phyloP scores from a whole-genome alignment of 2,329 filamentous ascomycete species.

The Daldinia sp. region DNA sequence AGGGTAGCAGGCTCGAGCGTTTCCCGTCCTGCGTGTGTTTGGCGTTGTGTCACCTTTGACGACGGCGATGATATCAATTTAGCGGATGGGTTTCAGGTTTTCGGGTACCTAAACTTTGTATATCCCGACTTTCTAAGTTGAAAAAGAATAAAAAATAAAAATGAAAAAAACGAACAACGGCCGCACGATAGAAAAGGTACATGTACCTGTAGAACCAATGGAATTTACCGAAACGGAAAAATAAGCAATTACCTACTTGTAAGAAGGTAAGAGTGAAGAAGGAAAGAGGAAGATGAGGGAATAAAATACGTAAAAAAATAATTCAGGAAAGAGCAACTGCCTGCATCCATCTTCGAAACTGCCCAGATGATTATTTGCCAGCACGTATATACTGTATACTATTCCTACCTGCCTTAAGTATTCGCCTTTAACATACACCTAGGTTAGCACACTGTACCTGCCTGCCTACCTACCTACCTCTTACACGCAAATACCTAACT shows the following conservation, averaged over 20 bases:
- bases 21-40: not conserved
- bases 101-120: not conserved
- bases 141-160: not conserved
- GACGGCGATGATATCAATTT: not conserved
- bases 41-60: not conserved
- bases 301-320: slow-evolving; percentile 18
- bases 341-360: not conserved
- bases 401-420: not conserved
- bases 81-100: not conserved
- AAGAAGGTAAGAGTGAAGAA: slow-evolving; percentile 2
- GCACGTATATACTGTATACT: not conserved
- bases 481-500: not conserved
- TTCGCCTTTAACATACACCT: no score
- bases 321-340: slow-evolving; percentile 3
- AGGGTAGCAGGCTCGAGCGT: not conserved
- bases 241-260: not conserved
- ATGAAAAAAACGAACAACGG: no score
- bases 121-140: no score
- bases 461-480: no score
- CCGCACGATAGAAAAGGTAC: not conserved
- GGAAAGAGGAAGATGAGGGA: slow-evolving; percentile 14
- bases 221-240: slow-evolving; percentile 7
- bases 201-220: not conserved
- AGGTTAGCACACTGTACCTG: no score
- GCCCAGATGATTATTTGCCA: slow-evolving; percentile 4